Evolutionary conservation across 2,329 filamentous ascomycete species (phyloP), one percentile per base, ranked within the genome.

Genomic region (Colletotrichum eremochloae): DNA sequence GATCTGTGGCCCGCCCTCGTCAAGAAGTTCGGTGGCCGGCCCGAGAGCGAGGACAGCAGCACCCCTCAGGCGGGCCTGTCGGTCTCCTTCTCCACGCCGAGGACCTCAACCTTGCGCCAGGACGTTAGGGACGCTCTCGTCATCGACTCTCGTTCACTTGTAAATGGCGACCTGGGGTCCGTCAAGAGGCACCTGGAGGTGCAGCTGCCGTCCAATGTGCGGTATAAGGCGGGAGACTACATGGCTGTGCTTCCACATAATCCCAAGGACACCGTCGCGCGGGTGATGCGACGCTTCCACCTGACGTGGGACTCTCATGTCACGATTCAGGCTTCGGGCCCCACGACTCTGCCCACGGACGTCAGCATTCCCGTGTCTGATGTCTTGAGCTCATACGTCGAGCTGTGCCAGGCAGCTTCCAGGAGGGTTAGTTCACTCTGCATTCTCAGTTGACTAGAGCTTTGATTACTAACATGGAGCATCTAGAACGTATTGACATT

Each of bases 211-310:
- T 87, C 85, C 0, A 88, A 87, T 62, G 86, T 90, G 84, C 86
- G 85, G 0, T 96, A 95, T 80, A 86, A 87, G 44, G 88, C 91
- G 2, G 94, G 93, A 18, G 93, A 96, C 78, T 96, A 96, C 78
- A 86, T 96, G 0, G 91, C 92, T 0, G 84, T 95, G 2, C 84
- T 94, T 0, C 93, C 93, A 0, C 82, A 93, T 40, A 96, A 96
- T 78, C 89, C 90, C 1, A 85, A 86, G 63, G 82, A 86, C 33
- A 89, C 85, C 5, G 88, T 95, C 3, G 84, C 86, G 5, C 86
- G 92, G 9, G 92, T 89, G 0, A 89, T 94, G 82, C 84, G 87
- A 14, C 85, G 87, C 24, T 95, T 95, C 78, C 83, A 87, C 1
- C 81, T 96, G 1, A 86, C 91, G 0, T 93, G 91, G 89, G 93